Evolutionary conservation across 164 flowering plant species (phyloP).

Genomic region (Nymphaea colorata): DNA sequence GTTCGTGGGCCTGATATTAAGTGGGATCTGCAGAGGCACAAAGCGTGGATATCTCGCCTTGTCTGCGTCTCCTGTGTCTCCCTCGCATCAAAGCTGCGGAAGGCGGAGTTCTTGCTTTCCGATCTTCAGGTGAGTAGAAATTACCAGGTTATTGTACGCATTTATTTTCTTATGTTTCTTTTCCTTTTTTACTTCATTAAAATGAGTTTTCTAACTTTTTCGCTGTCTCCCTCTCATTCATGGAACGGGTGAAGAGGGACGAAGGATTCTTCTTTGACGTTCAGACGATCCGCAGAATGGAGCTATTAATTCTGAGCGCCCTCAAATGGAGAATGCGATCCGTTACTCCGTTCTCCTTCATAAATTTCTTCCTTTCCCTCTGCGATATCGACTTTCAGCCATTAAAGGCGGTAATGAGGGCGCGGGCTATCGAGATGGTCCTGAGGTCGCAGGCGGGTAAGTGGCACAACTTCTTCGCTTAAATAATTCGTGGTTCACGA

Average conservation of each 20-base stretch:
- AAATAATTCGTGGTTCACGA: not conserved
- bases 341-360: constrained; percentile 56
- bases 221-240: not conserved
- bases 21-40: constrained; percentile 28
- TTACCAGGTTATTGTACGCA: not conserved
- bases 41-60: constrained; percentile 48
- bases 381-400: constrained; percentile 32
- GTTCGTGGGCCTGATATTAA: not conserved
- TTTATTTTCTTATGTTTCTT: not conserved
- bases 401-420: constrained; percentile 24
- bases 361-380: constrained; percentile 37
- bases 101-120: constrained; percentile 20
- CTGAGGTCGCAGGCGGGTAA: constrained; percentile 45
- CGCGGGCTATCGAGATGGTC: constrained; percentile 39
- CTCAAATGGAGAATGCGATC: constrained; percentile 76
- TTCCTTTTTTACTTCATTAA: not conserved
- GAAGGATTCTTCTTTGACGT: constrained; percentile 42
- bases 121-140: constrained; percentile 38
- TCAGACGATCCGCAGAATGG: constrained; percentile 39
- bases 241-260: constrained; percentile 19
- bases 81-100: constrained; percentile 55
- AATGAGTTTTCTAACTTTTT: not conserved
- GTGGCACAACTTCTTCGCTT: not conserved
- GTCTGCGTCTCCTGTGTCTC: constrained; percentile 39
- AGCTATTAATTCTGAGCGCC: constrained; percentile 42